phyloP scores from a whole-genome alignment of 2,329 filamentous ascomycete species.

The Shiraia bambusicola region DNA sequence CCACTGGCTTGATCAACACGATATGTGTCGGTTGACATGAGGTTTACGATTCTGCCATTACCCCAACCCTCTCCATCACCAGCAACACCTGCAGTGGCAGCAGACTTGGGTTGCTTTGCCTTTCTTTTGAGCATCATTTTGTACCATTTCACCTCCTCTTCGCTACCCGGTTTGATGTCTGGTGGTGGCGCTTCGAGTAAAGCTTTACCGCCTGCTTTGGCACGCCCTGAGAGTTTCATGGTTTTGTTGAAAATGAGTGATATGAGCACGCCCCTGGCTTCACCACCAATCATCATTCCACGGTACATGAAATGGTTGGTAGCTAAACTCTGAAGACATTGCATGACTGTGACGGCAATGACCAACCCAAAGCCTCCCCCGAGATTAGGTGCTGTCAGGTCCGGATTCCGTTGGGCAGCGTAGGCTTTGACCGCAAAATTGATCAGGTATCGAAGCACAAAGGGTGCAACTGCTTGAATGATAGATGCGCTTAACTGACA shows the following conservation, averaged over 20 bases:
- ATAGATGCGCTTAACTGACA: constrained; percentile 74
- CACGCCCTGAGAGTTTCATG: constrained; percentile 83
- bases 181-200: constrained; percentile 42
- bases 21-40: constrained; percentile 96
- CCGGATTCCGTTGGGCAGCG: constrained; percentile 55
- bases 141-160: constrained; percentile 55
- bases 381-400: constrained; percentile 64
- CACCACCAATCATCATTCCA: constrained; percentile 88
- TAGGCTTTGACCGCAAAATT: constrained; percentile 81
- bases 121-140: constrained; percentile 50
- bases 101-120: constrained; percentile 35
- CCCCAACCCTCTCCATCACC: constrained; percentile 82
- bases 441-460: constrained; percentile 82
- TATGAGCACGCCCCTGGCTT: constrained; percentile 78
- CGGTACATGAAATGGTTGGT: constrained; percentile 91
- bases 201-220: constrained; percentile 75
- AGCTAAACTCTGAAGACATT: constrained; percentile 75
- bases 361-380: constrained; percentile 78
- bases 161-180: constrained; percentile 51
- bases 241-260: constrained; percentile 88
- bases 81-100: constrained; percentile 53
- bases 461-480: constrained; percentile 77
- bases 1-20: constrained; percentile 86
- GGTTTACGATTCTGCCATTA: constrained; percentile 85
- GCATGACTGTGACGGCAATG: constrained; percentile 82